A percentile compares a stretch with the other conserved stretches of the same genome.
Conservation (phyloP, 345 rosid species). For the Citrus hindsii region DNA sequence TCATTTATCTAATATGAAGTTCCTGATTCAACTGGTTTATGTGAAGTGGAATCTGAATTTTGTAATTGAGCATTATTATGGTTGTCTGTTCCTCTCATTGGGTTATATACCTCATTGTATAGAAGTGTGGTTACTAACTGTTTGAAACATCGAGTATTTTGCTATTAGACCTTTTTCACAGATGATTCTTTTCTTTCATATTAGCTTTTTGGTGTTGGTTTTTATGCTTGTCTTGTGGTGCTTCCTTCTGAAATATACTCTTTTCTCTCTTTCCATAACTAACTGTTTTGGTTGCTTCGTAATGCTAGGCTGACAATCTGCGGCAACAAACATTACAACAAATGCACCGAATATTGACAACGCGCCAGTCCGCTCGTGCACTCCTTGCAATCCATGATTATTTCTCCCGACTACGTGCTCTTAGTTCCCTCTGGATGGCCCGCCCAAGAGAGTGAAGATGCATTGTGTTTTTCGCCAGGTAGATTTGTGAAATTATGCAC, state of each 20-base stretch:
- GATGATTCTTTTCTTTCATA: not conserved
- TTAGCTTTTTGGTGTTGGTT: not conserved
- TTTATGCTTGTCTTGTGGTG: not conserved
- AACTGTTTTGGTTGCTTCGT: not conserved
- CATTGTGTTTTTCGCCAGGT: not conserved
- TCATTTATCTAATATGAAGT: not conserved
- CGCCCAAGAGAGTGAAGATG: constrained; percentile 77
- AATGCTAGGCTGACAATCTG: constrained; percentile 87
- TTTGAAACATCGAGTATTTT: not conserved
- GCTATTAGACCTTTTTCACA: not conserved
- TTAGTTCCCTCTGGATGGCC: constrained; percentile 97
- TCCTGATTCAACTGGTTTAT: not conserved
- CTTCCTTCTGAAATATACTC: not conserved
- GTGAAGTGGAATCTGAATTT: not conserved
- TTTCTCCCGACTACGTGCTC: constrained; percentile 87
- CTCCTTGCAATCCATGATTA: constrained; percentile 89
- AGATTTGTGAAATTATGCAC: constrained; percentile 9
- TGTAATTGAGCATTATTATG: not conserved
- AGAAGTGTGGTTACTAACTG: not conserved
- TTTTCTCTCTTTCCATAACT: not conserved
- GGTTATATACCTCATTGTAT: not conserved
- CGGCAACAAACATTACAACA: constrained; percentile 93
- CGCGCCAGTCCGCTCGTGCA: constrained; percentile 96
- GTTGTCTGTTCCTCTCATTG: not conserved
- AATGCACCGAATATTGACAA: constrained; percentile 83